Base-by-base conservation (phyloP, 345 rosid species). In the Excoecaria cochinchinensis region DNA sequence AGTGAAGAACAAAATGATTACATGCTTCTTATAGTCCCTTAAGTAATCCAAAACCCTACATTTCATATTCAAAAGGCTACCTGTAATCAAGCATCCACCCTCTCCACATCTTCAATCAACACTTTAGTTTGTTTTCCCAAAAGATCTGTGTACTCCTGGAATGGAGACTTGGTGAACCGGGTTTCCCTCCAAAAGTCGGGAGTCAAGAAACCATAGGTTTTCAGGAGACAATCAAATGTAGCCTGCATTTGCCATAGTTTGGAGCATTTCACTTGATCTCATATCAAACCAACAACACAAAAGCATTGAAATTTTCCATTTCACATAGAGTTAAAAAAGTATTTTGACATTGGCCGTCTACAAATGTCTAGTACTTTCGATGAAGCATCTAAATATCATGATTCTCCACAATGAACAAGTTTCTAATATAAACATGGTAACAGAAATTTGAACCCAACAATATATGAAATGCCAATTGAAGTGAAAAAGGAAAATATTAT, bases 141-240 rank as follows among this genome's bases (percentile, higher is more conserved):
- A 52, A 85, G 71, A 71, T 86, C 95, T 3, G 90, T 82, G 85
- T 75, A 83, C 80, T 87, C 89, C 77, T 89, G 95, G 84, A 78
- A 87, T 0, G 90, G 95, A 15, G 93, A 89, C 74, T 50, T 86
- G 14, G 70, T 60, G 74, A 86, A 89, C 15, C 81, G 85, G 0
- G 93, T 89, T 39, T 87, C 93, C 81, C 64, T 90, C 95, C 93
- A 91, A 75, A 91, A 87, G 70, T 91, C 91, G 3, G 92, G 95
- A 19, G 95, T 89, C 67, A 91, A 81, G 93, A 89, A 91, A 14
- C 95, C 93, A 39, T 89, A 89, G 0, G 96, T 91, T 80, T 91
- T 87, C 74, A 86, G 65, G 17, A 91, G 88, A 40, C 90, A 89
- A 17, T 91, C 93, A 0, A 91, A 91, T 0, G 95, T 86, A 4